Conservation (phyloP, 805 yeast species). For the Yarrowia divulgata region DNA sequence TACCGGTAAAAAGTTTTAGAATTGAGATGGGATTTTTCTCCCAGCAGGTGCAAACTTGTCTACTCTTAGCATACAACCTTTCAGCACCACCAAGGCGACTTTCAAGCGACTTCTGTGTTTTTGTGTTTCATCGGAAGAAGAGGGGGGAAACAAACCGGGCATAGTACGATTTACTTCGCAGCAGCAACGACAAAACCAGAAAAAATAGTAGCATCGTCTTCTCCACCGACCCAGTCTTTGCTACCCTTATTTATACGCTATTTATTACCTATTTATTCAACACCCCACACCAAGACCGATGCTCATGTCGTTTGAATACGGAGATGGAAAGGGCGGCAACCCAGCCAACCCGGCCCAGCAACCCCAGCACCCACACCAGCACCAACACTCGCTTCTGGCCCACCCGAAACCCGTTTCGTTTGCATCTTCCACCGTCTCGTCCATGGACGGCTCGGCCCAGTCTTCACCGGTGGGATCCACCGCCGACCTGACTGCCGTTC, state of each 20-base stretch:
- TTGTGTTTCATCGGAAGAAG: conserved; percentile 39
- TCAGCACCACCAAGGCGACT: conserved; percentile 19
- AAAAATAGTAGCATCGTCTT: background rate
- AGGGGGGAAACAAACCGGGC: conserved; percentile 40
- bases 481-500: conserved; percentile 6
- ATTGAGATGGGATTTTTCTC: conserved; percentile 18
- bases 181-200: background rate
- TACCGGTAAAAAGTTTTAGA: conserved; percentile 34
- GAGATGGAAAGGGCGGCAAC: conserved; percentile 32
- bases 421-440: conserved; percentile 17
- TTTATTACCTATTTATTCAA: conserved; percentile 37
- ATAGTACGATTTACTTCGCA: conserved; percentile 8
- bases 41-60: conserved; percentile 31
- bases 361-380: conserved; percentile 15
- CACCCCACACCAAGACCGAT: conserved; percentile 12
- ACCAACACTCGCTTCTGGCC: conserved; percentile 31
- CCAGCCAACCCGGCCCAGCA: conserved; percentile 5
- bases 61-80: conserved; percentile 26
- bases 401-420: conserved; percentile 38
- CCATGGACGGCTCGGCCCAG: conserved; percentile 19
- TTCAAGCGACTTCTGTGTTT: conserved; percentile 25
- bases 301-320: conserved; percentile 40
- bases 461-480: conserved; percentile 17
- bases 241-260: conserved; percentile 35
- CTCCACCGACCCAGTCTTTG: background rate